Evolutionary conservation across 2,329 filamentous ascomycete species (phyloP).

Genomic region (Penicillium sp.): DNA sequence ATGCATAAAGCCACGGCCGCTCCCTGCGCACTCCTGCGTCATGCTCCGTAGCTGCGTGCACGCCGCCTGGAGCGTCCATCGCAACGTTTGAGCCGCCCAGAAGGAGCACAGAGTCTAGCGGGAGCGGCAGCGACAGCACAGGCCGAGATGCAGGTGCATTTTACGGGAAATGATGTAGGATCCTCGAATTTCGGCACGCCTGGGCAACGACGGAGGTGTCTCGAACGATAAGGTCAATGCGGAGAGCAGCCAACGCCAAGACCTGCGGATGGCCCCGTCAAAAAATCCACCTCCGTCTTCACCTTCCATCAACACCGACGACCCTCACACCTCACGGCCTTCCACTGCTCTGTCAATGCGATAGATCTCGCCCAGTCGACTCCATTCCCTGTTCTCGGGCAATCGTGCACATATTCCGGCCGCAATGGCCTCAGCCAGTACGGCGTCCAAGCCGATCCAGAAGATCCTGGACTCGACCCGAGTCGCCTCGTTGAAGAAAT

Average conservation of each 20-base stretch:
- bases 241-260: slow-evolving; percentile 35
- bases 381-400: slow-evolving; percentile 12
- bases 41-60: slow-evolving; percentile 28
- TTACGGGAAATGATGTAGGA: slow-evolving; percentile 11
- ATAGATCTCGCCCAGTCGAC: slow-evolving; percentile 25
- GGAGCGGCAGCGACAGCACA: not conserved
- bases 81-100: not conserved
- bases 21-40: slow-evolving; percentile 48
- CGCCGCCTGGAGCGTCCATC: slow-evolving; percentile 21
- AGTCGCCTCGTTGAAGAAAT: slow-evolving; percentile 43
- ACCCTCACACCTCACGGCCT: slow-evolving; percentile 8
- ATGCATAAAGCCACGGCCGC: slow-evolving; percentile 59
- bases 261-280: slow-evolving; percentile 36
- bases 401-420: slow-evolving; percentile 34
- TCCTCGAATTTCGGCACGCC: not conserved
- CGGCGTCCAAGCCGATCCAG: slow-evolving; percentile 37
- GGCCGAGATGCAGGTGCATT: slow-evolving; percentile 24
- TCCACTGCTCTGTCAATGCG: slow-evolving; percentile 28
- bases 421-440: slow-evolving; percentile 44
- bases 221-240: slow-evolving; percentile 32
- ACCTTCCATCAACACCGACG: slow-evolving; percentile 24
- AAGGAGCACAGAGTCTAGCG: slow-evolving; percentile 11
- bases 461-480: slow-evolving; percentile 50
- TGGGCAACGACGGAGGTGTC: slow-evolving; percentile 22
- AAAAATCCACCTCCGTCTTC: slow-evolving; percentile 43